Evolutionary conservation across 2,329 filamentous ascomycete genomes (phyloP).

Genomic region (Phialemonium atrogriseum): DNA sequence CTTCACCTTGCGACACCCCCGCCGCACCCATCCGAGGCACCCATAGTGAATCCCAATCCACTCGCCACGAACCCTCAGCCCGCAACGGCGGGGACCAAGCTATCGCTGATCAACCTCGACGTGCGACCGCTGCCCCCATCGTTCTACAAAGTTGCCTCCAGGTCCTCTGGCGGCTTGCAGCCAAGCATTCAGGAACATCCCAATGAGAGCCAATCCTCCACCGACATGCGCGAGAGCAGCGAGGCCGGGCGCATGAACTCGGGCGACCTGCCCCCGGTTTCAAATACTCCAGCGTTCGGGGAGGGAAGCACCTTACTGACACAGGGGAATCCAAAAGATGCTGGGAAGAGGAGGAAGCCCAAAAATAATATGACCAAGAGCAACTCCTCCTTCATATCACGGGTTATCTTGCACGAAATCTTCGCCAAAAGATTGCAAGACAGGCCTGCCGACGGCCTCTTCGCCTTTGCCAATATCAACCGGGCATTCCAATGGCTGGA

Average conservation of each 20-base stretch:
- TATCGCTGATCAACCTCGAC: constrained; percentile 69
- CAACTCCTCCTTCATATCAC: constrained; percentile 96
- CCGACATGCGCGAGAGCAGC: constrained; percentile 50
- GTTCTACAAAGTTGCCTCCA: constrained; percentile 45
- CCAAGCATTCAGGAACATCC: constrained; percentile 54
- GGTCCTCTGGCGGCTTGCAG: constrained; percentile 31
- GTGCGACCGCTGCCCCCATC: constrained; percentile 46
- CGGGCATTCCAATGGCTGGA: constrained; percentile 95
- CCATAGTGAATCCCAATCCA: constrained; percentile 80
- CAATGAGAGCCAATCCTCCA: constrained; percentile 50
- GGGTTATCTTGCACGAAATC: constrained; percentile 83
- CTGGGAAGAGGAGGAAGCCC: constrained; percentile 78
- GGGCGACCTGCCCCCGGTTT: constrained; percentile 38
- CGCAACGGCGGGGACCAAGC: constrained; percentile 75
- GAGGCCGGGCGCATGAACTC: constrained; percentile 47
- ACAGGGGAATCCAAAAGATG: constrained; percentile 57
- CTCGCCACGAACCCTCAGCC: constrained; percentile 77
- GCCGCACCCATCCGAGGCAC: constrained; percentile 89
- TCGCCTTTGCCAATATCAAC: constrained; percentile 93
- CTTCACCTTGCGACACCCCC: constrained; percentile 88
- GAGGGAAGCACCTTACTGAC: constrained; percentile 73
- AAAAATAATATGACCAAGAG: constrained; percentile 99
- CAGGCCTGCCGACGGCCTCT: constrained; percentile 67
- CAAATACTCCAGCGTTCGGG: constrained; percentile 62
- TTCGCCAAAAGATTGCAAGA: constrained; percentile 73